phyloP scores from a whole-genome alignment of 2,329 filamentous ascomycete genomes.

The Chrysoporthe austroafricana region DNA sequence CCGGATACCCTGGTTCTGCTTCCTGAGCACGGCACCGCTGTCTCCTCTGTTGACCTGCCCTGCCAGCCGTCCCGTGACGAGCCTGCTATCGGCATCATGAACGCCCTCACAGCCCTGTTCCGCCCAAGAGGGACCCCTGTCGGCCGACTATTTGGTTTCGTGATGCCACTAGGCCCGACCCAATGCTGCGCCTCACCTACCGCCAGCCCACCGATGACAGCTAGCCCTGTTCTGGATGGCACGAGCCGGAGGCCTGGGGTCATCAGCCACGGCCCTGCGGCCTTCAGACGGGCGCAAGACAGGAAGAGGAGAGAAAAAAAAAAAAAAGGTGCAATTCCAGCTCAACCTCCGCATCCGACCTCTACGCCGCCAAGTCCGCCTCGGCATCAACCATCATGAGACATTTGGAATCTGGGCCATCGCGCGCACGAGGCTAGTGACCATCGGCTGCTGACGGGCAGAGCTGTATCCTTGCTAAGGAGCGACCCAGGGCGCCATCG shows the following conservation, averaged over 20 bases:
- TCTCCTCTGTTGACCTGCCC: no score
- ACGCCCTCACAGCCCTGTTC: conserved; percentile 1
- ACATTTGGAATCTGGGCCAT: neutral
- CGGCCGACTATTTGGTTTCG: neutral
- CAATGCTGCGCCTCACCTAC: conserved; percentile 3
- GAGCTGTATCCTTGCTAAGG: neutral
- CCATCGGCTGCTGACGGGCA: conserved; percentile 2
- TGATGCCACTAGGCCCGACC: neutral
- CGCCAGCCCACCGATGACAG: neutral
- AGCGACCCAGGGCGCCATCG: neutral
- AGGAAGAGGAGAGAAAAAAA: no score
- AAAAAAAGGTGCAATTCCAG: no score
- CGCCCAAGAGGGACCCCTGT: neutral
- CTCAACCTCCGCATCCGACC: neutral
- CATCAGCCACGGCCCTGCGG: neutral
- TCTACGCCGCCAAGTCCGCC: neutral
- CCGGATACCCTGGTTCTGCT: neutral
- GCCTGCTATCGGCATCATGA: neutral
- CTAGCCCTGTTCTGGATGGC: neutral
- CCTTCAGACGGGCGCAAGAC: no score
- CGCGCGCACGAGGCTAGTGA: neutral
- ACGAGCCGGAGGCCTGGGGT: neutral
- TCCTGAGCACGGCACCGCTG: no score
- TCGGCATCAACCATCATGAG: neutral
- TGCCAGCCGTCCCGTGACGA: no score